These are phyloP conservation scores for Torrubiella hemipterigena DNA, from an alignment of 2,329 filamentous ascomycete genomes.

Conservation along the genomic window DNA sequence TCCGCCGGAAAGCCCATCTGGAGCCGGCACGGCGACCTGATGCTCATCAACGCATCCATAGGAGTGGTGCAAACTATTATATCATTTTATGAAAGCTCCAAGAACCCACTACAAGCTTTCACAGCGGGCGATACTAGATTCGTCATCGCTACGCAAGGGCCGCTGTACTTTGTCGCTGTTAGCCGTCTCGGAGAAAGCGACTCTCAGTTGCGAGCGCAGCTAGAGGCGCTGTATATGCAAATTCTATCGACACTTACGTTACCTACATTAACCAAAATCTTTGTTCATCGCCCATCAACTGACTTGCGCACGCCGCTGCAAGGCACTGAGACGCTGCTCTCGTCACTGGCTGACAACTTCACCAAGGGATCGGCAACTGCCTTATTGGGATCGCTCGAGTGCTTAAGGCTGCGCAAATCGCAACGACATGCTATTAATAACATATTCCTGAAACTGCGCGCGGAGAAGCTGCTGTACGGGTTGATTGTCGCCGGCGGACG, in stretches of 20 bases:
- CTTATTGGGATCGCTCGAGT: constrained; percentile 82
- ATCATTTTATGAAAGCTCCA: constrained; percentile 79
- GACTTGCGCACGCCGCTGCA: constrained; percentile 82
- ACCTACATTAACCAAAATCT: constrained; percentile 75
- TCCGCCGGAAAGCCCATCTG: constrained; percentile 96
- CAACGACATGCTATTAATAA: constrained; percentile 81
- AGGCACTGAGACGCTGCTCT: constrained; percentile 82
- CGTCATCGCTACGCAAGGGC: constrained; percentile 72
- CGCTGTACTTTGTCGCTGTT: constrained; percentile 86
- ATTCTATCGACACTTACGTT: constrained; percentile 91
- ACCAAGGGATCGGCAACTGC: constrained; percentile 84
- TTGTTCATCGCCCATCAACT: constrained; percentile 82
- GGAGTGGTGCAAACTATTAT: constrained; percentile 96
- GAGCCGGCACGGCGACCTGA: constrained; percentile 84
- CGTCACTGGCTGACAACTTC: constrained; percentile 87
- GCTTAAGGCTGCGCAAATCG: constrained; percentile 79
- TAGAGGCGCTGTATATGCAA: constrained; percentile 96
- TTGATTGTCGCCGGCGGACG: constrained; percentile 85
- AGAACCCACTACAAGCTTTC: constrained; percentile 70
- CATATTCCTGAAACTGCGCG: constrained; percentile 66
- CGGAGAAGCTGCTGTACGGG: constrained; percentile 76
- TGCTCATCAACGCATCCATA: constrained; percentile 84
- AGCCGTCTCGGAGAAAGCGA: constrained; percentile 90
- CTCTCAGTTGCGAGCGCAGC: constrained; percentile 69
- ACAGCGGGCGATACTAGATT: constrained; percentile 80